Conservation (phyloP, 1,284 basidiomycete species). For the Sphagnurus paluster region DNA sequence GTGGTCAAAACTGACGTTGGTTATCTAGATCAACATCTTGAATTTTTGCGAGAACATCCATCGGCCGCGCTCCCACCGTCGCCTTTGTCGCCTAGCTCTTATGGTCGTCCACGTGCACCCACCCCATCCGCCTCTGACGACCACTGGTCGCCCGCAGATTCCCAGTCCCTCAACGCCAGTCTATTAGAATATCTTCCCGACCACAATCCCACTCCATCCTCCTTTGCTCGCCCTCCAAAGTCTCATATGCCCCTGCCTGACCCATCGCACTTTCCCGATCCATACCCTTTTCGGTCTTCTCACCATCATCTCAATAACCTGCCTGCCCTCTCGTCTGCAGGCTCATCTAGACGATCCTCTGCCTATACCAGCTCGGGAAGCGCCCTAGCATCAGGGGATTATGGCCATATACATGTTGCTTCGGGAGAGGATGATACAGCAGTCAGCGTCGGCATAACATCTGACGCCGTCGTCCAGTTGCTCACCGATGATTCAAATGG, state of each 20-base stretch:
- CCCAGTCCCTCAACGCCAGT: constrained; percentile 19
- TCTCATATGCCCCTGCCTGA: constrained; percentile 50
- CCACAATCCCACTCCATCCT: constrained; percentile 22
- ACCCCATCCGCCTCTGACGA: constrained; percentile 27
- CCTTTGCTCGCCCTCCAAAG: constrained; percentile 48
- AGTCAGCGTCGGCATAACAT: constrained; percentile 55
- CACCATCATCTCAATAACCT: constrained; percentile 43
- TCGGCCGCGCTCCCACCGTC: constrained; percentile 32
- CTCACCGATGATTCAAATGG: constrained; percentile 50
- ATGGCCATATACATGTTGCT: constrained; percentile 62
- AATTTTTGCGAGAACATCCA: constrained; percentile 25
- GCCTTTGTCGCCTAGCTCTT: constrained; percentile 29
- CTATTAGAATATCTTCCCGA: too few relatives aligned
- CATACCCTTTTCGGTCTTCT: constrained; percentile 49
- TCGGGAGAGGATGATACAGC: constrained; percentile 58
- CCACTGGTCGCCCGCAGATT: constrained; percentile 20
- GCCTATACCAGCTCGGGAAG: constrained; percentile 72
- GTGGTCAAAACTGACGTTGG: constrained; percentile 8
- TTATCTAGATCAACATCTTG: constrained; percentile 21
- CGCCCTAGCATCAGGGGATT: constrained; percentile 56
- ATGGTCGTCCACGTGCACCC: constrained; percentile 31
- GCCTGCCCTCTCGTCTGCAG: constrained; percentile 63
- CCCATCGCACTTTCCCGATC: constrained; percentile 59
- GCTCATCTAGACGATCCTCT: constrained; percentile 74
- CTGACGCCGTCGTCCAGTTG: constrained; percentile 63